Evolutionary conservation across 2,329 filamentous ascomycete species (phyloP).

Genomic region (Pseudocercospora macadamiae): DNA sequence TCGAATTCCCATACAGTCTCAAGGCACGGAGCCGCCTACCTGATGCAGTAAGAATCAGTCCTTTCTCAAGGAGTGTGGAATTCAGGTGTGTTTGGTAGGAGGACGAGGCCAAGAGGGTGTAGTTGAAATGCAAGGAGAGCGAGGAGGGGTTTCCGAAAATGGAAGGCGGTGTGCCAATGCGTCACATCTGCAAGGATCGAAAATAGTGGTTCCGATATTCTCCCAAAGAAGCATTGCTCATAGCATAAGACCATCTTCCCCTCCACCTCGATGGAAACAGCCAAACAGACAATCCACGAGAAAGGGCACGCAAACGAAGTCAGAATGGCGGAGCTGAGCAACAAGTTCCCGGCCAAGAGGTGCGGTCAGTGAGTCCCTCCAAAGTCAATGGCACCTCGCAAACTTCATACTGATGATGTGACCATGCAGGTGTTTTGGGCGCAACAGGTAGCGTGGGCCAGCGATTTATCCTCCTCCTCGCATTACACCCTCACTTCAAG

Average conservation of each 20-base stretch:
- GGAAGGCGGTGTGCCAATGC: background rate
- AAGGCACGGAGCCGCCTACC: too few relatives aligned
- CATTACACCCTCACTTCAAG: conserved; percentile 81
- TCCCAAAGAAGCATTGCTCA: conserved; percentile 6
- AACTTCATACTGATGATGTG: background rate
- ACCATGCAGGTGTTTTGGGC: conserved; percentile 67
- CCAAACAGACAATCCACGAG: conserved; percentile 24
- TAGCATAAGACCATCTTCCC: background rate
- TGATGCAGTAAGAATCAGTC: too few relatives aligned
- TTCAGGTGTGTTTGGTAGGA: too few relatives aligned
- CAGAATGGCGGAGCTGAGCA: conserved; percentile 28
- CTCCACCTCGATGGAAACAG: conserved; percentile 23
- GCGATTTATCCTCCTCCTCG: conserved; percentile 90
- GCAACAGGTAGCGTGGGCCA: conserved; percentile 94
- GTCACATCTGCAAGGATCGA: conserved; percentile 5
- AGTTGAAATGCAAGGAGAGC: too few relatives aligned
- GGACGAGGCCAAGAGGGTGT: too few relatives aligned
- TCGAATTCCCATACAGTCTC: too few relatives aligned
- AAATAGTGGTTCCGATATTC: conserved; percentile 4
- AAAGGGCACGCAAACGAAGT: conserved; percentile 25
- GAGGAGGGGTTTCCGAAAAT: too few relatives aligned
- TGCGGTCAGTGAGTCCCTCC: conserved; percentile 49
- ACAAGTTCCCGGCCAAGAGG: conserved; percentile 55
- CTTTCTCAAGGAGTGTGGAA: too few relatives aligned
- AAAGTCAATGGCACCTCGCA: background rate